These are phyloP conservation scores for Lenwebbia sp. DNA, from an alignment of 345 rosid genomes.

Conservation along the genomic window DNA sequence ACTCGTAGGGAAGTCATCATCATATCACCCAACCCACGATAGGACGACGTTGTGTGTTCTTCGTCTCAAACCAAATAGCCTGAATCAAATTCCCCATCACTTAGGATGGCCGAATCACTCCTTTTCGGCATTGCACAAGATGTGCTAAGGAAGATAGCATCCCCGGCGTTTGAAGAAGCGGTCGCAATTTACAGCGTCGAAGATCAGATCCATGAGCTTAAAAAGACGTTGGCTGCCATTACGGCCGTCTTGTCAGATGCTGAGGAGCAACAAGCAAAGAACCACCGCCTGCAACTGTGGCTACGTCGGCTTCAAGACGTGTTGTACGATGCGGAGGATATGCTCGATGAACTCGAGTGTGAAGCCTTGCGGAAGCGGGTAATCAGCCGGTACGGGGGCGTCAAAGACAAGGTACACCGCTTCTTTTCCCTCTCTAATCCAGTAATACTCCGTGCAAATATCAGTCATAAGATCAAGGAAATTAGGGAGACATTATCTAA, in stretches of 20 bases:
- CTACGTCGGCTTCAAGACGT: neutral
- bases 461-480: too few species aligned
- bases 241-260: neutral
- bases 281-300: neutral
- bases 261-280: neutral
- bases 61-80: neutral
- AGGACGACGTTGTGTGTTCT: neutral
- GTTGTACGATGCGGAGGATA: neutral
- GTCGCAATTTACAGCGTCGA: neutral
- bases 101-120: neutral
- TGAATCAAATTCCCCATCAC: neutral
- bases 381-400: neutral
- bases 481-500: too few species aligned
- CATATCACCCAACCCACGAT: neutral
- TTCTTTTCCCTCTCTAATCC: too few species aligned
- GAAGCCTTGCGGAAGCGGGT: neutral
- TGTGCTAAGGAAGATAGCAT: neutral
- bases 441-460: too few species aligned
- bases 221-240: neutral
- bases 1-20: neutral
- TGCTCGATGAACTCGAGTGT: neutral
- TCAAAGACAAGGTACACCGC: neutral
- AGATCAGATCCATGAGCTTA: neutral
- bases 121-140: neutral
- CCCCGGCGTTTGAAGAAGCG: neutral